A percentile compares a stretch with the other conserved stretches of the same genome.
Conservation (phyloP, 202 grass and related monocot genomes). For the Schoenoplectus triqueter region DNA sequence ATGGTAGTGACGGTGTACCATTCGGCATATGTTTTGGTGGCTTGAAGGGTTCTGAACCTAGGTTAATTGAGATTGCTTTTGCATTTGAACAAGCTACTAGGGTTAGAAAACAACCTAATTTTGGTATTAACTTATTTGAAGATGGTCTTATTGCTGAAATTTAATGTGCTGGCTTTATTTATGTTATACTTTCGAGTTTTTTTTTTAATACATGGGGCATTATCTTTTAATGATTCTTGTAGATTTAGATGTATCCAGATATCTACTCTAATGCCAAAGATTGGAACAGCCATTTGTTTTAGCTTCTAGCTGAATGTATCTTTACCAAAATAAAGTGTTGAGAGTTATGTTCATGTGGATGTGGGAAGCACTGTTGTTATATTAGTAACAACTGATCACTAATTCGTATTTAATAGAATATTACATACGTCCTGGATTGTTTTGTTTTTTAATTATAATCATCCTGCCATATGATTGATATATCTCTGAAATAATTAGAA, state of each 20-base stretch:
- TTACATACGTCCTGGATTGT: too few species aligned
- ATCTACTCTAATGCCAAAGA: constrained; percentile 14
- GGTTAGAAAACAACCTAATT: constrained; percentile 58
- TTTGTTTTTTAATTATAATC: too few species aligned
- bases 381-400: too few species aligned
- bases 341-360: background rate
- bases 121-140: constrained; percentile 23
- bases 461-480: too few species aligned
- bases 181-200: constrained; percentile 21
- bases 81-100: constrained; percentile 74
- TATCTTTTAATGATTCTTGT: constrained; percentile 1
- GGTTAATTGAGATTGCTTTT: constrained; percentile 77
- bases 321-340: background rate
- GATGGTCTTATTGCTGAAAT: background rate
- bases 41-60: constrained; percentile 71
- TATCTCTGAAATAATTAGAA: too few species aligned
- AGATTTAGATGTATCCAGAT: background rate
- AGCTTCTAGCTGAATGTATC: background rate
- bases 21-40: constrained; percentile 75
- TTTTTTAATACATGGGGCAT: background rate
- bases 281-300: constrained; percentile 8
- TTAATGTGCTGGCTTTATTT: constrained; percentile 2
- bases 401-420: too few species aligned
- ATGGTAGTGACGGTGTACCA: constrained; percentile 48
- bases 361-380: background rate